Evolutionary conservation across 768 basidiomycete species (phyloP), one percentile per base, ranked within the genome.

Genomic region (Calocybe gangraenosa): DNA sequence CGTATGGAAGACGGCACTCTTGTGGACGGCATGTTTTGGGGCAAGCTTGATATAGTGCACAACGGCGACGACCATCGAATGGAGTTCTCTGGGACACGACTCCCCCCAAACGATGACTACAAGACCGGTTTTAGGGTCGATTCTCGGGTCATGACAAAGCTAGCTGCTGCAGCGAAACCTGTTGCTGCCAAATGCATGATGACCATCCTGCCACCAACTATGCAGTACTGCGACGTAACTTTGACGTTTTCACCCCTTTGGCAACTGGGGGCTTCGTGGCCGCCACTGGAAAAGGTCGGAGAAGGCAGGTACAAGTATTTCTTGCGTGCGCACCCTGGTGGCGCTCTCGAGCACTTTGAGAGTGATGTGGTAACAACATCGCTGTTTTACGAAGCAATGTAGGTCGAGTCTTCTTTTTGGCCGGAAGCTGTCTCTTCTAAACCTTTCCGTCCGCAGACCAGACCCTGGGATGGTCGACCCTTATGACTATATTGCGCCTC

Each of bases 11-110:
- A 92, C 55, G 90, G 89, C 1, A 91, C 87, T 11, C 69, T 81
- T 18, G 90, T 92, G 15, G 90, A 88, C 39, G 90, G 90, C 32
- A 68, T 78, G 64, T 92, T 91, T 65, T 92, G 86, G 87, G 90
- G 90, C 3, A 91, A 91, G 58, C 78, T 92, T 43, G 81, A 80
- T 53, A 87, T 92, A 40, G 77, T 90, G 10, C 90, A 92, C 57
- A 69, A 78, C 1, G 86, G 81, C 23, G 85, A 87, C 55, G 81
- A 66, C 14, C 90, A 92, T 63, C 74, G 74, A 45, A 77, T 92
- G 76, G 90, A 91, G 54, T 92, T 92, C 60, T 81, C 66, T 41
- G 90, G 90, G 19, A 89, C 90, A 19, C 80, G 84, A 22, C 71
- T 91, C 49, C 72, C 73, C 38, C 75, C 76, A 39, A 73, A 74